Base-by-base conservation (phyloP, 2,329 filamentous ascomycete species). In the Aspergillus sojae region DNA sequence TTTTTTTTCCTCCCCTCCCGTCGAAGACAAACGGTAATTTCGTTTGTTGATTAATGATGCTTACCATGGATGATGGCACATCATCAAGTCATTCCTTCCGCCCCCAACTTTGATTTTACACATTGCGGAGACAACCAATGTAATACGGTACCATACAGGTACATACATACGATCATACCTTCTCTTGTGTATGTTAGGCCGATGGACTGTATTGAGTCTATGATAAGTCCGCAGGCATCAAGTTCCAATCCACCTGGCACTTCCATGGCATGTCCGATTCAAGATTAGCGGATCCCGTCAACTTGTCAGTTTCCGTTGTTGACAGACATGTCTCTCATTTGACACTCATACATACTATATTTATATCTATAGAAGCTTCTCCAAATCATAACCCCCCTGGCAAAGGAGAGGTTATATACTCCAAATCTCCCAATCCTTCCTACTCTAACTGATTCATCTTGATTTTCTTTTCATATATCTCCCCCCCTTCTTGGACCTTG, bases 121-220 rank as follows among this genome's bases (percentile, higher is more conserved):
- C 23, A 50, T 52, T 52, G 48, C 50, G 41, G 57, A 52, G 32
- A 34, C 28, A 23, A 30, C 28, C 48, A 5, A 19, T 43, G 12
- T 10, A n/a, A 48, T 62, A 53, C 34, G 23, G 58, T 62, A 62
- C 30, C 16, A 21, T 63, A 57, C 34, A 10, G 16, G 19, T 41
- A 41, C 39, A n/a, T 41, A 41, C 39, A n/a, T 41, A 41, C 39
- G 16, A 41, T 3, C 16, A 41, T n/a, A 41, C 34, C 16, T 41
- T 41, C 39, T n/a, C 16, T 3, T 41, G 16, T 41, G 39, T 41
- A 19, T n/a, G 19, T n/a, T 6, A 41, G 19, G 39, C 39, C 9
- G 16, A 41, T 3, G 19, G 16, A n/a, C 19, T 10, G 39, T 41
- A 41, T 19, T 41, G 7, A 2, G 16, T 39, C 7, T n/a, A n/a